Percentiles rank a stretch among this genome's conserved stretches.
Evolutionary conservation across 768 basidiomycete species (phyloP).

Genomic region (Termitomyces sp.): DNA sequence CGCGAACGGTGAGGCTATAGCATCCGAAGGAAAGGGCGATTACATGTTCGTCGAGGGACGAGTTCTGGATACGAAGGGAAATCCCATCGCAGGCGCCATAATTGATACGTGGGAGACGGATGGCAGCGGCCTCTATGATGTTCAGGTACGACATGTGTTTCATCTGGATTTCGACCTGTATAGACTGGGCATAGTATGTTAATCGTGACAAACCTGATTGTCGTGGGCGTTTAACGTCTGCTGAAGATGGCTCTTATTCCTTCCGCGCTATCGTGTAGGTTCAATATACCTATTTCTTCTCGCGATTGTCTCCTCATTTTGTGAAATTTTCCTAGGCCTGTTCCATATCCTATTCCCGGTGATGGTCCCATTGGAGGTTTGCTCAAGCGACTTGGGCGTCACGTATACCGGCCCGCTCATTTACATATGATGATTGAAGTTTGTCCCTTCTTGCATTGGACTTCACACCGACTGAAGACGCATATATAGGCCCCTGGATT

Average conservation of each 20-base stretch:
- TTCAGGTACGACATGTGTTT: constrained; percentile 25
- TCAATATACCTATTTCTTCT: not conserved
- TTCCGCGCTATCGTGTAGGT: constrained; percentile 67
- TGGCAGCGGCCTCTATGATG: constrained; percentile 44
- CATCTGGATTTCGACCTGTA: not conserved
- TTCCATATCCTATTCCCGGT: constrained; percentile 73
- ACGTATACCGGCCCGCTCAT: constrained; percentile 78
- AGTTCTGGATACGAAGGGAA: constrained; percentile 58
- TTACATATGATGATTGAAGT: constrained; percentile 72
- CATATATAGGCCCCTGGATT: constrained; percentile 57
- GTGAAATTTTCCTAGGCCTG: constrained; percentile 29
- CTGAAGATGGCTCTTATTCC: constrained; percentile 59
- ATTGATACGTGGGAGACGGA: constrained; percentile 90
- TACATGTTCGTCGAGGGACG: constrained; percentile 80
- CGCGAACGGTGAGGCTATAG: constrained; percentile 67
- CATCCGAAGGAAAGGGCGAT: constrained; percentile 84
- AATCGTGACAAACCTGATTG: constrained; percentile 63
- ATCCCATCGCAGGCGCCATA: constrained; percentile 58
- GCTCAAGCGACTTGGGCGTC: constrained; percentile 53
- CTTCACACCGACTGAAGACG: not conserved
- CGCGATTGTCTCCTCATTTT: not conserved
- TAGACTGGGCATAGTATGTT: constrained; percentile 39
- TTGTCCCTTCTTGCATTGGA: not conserved
- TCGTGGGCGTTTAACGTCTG: constrained; percentile 59
- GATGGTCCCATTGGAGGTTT: constrained; percentile 76